Conservation (phyloP, 495 filamentous ascomycete species). For the Tetracladium setigerum region DNA sequence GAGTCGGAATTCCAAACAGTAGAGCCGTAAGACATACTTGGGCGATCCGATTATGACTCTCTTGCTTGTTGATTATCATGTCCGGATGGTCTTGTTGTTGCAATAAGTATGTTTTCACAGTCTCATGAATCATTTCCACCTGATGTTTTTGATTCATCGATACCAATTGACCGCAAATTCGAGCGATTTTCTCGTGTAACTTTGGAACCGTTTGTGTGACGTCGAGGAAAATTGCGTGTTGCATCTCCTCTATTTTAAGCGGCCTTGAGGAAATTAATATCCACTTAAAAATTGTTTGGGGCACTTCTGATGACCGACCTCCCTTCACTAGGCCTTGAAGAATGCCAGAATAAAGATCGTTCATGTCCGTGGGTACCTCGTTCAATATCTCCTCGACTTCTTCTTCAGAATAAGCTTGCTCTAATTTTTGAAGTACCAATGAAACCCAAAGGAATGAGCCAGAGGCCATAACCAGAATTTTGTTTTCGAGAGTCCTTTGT, state of each 20-base stretch:
- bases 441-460: constrained; percentile 32
- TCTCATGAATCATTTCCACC: constrained; percentile 29
- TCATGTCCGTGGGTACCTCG: constrained; percentile 30
- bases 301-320: constrained; percentile 16
- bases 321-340: constrained; percentile 12
- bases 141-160: constrained; percentile 19
- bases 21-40: constrained; percentile 19
- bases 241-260: constrained; percentile 25
- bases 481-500: constrained; percentile 14
- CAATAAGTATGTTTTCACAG: constrained; percentile 27
- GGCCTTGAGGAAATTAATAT: constrained; percentile 23
- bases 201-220: constrained; percentile 21
- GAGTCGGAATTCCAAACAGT: no score
- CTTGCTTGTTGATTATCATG: constrained; percentile 22
- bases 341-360: constrained; percentile 25
- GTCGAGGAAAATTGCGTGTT: constrained; percentile 25
- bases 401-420: constrained; percentile 20
- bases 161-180: constrained; percentile 32
- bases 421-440: constrained; percentile 27
- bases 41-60: constrained; percentile 22
- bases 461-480: constrained; percentile 25
- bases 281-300: constrained; percentile 28
- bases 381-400: constrained; percentile 24
- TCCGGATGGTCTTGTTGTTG: constrained; percentile 17
- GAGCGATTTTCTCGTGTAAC: constrained; percentile 20